These are phyloP conservation scores for Blakeslea trispora DNA, from an alignment of 371 early-diverging fungal genomes.

Conservation along the genomic window DNA sequence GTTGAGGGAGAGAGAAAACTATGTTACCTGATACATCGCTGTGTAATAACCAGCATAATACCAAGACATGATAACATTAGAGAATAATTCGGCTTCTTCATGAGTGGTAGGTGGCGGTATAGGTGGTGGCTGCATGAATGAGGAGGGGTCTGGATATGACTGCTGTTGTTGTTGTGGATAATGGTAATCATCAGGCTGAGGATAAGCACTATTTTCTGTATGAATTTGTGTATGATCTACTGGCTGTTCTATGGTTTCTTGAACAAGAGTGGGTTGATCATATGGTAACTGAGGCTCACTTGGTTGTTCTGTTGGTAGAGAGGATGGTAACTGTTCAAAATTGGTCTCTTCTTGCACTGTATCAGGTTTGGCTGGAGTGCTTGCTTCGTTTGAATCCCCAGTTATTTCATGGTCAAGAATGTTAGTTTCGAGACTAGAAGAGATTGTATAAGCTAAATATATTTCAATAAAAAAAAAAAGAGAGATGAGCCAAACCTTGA, in stretches of 20 bases:
- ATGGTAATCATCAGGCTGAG: background rate
- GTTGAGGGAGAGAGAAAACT: too few relatives aligned
- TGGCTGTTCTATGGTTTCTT: background rate
- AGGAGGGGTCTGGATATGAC: background rate
- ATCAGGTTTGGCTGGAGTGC: background rate
- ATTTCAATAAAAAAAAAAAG: background rate
- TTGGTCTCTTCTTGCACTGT: background rate
- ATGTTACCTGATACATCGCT: conserved; percentile 59
- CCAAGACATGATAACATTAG: conserved; percentile 75
- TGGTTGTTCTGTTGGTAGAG: background rate
- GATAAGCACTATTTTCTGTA: conserved; percentile 5
- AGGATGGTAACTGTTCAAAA: too few relatives aligned
- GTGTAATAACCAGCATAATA: conserved; percentile 81
- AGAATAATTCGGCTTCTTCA: conserved; percentile 17
- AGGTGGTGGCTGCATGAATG: conserved; percentile 5
- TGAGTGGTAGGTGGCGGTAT: conserved; percentile 3
- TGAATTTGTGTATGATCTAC: background rate
- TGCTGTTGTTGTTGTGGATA: conserved; percentile 2
- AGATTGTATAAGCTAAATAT: background rate
- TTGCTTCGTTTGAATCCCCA: background rate
- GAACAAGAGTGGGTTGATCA: background rate
- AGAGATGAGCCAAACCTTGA: background rate
- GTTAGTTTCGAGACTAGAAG: background rate
- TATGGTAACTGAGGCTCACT: background rate
- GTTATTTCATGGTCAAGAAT: background rate